A percentile compares a stretch with the other conserved stretches of the same genome.
These are phyloP conservation scores for Hypoxylon fuscum DNA, from an alignment of 495 filamentous ascomycete genomes.

Conservation along the genomic window DNA sequence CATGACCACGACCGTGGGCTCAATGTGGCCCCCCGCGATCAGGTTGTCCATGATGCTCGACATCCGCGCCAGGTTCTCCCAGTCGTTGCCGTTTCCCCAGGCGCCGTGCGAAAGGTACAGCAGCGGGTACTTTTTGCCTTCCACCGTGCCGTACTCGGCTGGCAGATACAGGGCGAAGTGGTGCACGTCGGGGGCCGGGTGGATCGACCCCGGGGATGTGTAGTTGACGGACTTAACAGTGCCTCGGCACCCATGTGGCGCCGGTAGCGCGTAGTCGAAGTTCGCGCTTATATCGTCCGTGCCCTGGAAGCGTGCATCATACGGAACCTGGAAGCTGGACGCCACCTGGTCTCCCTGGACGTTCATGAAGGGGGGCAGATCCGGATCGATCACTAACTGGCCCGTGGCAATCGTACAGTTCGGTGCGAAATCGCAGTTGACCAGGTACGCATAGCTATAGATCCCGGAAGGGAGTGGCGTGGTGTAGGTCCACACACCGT, in stretches of 20 bases:
- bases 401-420: constrained; percentile 47
- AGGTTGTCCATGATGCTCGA: constrained; percentile 47
- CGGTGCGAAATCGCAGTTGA: constrained; percentile 45
- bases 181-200: constrained; percentile 45
- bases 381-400: constrained; percentile 46
- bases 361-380: constrained; percentile 44
- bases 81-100: constrained; percentile 39
- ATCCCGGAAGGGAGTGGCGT: constrained; percentile 44
- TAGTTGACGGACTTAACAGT: constrained; percentile 45
- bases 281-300: constrained; percentile 44
- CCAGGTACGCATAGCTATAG: constrained; percentile 44
- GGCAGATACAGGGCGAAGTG: constrained; percentile 44
- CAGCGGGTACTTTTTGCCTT: constrained; percentile 41
- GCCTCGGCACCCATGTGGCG: constrained; percentile 32
- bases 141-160: constrained; percentile 39
- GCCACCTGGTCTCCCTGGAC: constrained; percentile 44
- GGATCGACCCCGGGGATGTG: constrained; percentile 45
- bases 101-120: constrained; percentile 48
- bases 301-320: constrained; percentile 39
- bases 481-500: constrained; percentile 45
- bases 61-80: constrained; percentile 47
- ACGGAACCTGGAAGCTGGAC: constrained; percentile 50
- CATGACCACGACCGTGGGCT: constrained; percentile 46
- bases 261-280: constrained; percentile 46
- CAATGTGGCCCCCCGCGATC: constrained; percentile 44